These are phyloP conservation scores for Coemansia sp. DNA, from an alignment of 192 early-diverging fungal species.

Conservation along the genomic window DNA sequence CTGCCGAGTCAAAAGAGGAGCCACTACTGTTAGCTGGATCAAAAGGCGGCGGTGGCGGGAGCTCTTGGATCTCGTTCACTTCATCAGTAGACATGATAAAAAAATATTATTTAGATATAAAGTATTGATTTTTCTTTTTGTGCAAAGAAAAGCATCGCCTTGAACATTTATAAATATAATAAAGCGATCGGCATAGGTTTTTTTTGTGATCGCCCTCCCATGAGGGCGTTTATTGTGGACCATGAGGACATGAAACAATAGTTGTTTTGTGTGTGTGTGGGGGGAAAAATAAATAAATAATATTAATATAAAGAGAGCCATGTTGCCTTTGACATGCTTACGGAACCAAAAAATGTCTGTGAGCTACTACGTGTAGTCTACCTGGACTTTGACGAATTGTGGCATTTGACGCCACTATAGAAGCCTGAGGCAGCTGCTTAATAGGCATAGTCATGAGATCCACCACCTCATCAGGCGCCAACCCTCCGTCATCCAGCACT, in stretches of 20 bases:
- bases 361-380: conserved; percentile 12
- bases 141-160: background rate
- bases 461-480: background rate
- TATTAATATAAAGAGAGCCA: background rate
- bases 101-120: background rate
- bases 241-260: background rate
- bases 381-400: background rate
- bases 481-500: background rate
- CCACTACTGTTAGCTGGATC: background rate
- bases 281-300: conserved; percentile 7
- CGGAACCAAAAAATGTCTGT: conserved; percentile 20
- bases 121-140: background rate
- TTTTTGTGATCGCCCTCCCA: background rate
- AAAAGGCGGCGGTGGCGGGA: background rate
- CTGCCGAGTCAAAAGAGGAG: background rate
- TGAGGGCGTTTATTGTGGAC: background rate
- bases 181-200: background rate
- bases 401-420: background rate
- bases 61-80: background rate
- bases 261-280: background rate
- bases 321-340: background rate
- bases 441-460: conserved; percentile 4
- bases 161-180: background rate
- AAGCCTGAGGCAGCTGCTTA: background rate
- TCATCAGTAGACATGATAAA: background rate